Conservation (phyloP, 2,329 filamentous ascomycete species). For the Penicillium capsulatum region DNA sequence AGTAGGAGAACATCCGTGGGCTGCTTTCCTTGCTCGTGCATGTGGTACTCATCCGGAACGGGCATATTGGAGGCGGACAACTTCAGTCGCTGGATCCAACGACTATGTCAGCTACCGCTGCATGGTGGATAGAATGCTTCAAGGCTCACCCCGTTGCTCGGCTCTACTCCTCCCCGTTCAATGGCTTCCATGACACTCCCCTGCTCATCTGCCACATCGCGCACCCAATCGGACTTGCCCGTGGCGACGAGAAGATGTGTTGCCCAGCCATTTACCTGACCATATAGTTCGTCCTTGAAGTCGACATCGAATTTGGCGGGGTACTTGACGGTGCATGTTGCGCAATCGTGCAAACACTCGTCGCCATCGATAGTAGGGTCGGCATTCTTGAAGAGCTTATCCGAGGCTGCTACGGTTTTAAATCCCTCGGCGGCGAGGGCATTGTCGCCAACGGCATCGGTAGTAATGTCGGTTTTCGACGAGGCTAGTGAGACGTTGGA, state of each 20-base stretch:
- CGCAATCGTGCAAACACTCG: constrained; percentile 84
- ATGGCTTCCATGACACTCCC: constrained; percentile 79
- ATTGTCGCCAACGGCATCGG: constrained; percentile 21
- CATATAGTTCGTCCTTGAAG: constrained; percentile 73
- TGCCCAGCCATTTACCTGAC: constrained; percentile 78
- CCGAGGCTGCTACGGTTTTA: constrained; percentile 44
- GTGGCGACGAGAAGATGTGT: constrained; percentile 90
- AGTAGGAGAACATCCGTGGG: constrained; percentile 80
- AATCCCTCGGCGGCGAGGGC: constrained; percentile 40
- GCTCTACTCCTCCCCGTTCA: constrained; percentile 42
- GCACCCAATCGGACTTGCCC: constrained; percentile 92
- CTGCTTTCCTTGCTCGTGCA: constrained; percentile 52
- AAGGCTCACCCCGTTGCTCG: constrained; percentile 41
- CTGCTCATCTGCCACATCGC: constrained; percentile 82
- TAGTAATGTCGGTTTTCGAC: constrained; percentile 19
- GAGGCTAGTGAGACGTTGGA: constrained; percentile 25
- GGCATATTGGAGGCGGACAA: constrained; percentile 90
- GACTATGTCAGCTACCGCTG: constrained; percentile 5
- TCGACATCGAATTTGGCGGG: constrained; percentile 72
- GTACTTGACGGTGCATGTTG: constrained; percentile 71
- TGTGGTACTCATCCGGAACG: constrained; percentile 61
- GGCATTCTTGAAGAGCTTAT: constrained; percentile 67
- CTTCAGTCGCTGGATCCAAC: constrained; percentile 64
- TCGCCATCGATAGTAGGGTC: constrained; percentile 77
- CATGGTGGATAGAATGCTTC: not conserved